Evolutionary conservation across 177 flowering plant species (phyloP), one percentile per base, ranked within the genome.

Genomic region (Tripterygium wilfordii): DNA sequence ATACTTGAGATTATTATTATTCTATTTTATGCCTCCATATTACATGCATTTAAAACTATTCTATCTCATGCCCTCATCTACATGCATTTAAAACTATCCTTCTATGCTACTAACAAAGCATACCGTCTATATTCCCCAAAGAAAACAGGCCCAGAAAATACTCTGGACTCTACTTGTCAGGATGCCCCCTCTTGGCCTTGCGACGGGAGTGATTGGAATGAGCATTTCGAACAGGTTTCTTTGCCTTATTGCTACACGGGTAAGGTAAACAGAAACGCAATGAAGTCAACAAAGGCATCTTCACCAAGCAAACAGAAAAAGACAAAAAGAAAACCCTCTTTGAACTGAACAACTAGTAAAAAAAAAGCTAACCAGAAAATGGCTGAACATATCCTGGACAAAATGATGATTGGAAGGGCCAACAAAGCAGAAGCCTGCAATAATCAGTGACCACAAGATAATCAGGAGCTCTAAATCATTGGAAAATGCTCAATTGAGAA

Each of bases 341-440:
- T 5, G 22, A 24, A 17, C 13, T 18, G 33, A 25, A 18, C 19
- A 41, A 48, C 18, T 22, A 35, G n/a, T 15, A 45, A 30, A 13
- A 25, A 13, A 10, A 45, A 51, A 30, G 63, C 92, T 65, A 5
- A 86, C 98, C 88, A 52, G 71, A 79, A 82, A 20, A 67, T 16
- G 33, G 68, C 58, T 37, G 89, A 77, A 25, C 18, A 58, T 24
- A 75, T 30, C 51, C 63, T 82, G 53, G 57, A 71, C 45, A 77
- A 58, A 51, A 80, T 15, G 33, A 83, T 62, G 26, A 86, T 45
- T 0, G 96, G 94, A 17, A 92, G 59, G 29, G 88, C 98, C 74
- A 92, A 66, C 33, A 86, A 36, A 21, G 91, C 91, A 56, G 96
- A 84, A 22, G 98, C 96, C 98, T 92, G 42, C 53, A 18, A 8